Conservation (phyloP, 2,329 filamentous ascomycete species). For the Ampelomyces quisqualis region DNA sequence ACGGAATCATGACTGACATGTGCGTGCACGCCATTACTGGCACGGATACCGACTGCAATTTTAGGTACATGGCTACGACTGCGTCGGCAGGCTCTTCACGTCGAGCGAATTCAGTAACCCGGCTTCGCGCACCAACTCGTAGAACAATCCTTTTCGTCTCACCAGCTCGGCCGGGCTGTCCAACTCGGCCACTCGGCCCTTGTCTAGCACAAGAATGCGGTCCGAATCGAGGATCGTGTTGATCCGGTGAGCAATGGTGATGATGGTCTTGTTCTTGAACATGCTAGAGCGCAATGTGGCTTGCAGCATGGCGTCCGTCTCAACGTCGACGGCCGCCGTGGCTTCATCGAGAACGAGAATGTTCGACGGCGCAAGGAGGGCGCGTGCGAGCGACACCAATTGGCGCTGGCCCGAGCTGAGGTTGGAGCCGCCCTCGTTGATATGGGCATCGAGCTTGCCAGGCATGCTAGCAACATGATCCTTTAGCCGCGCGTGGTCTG, state of each 20-base stretch:
- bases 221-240: slow-evolving; percentile 92
- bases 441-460: slow-evolving; percentile 83
- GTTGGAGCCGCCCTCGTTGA: slow-evolving; percentile 96
- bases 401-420: slow-evolving; percentile 93
- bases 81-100: slow-evolving; percentile 3
- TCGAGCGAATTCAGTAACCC: slow-evolving; percentile 59
- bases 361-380: slow-evolving; percentile 91
- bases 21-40: background rate
- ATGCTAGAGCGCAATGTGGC: slow-evolving; percentile 62
- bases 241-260: slow-evolving; percentile 96
- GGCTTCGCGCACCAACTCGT: slow-evolving; percentile 87
- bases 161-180: slow-evolving; percentile 80
- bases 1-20: slow-evolving; percentile 1
- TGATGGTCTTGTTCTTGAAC: slow-evolving; percentile 92
- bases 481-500: slow-evolving; percentile 90
- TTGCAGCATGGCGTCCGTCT: slow-evolving; percentile 66
- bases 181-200: slow-evolving; percentile 88
- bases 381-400: slow-evolving; percentile 88
- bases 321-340: slow-evolving; percentile 72
- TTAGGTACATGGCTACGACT: background rate
- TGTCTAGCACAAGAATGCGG: slow-evolving; percentile 89
- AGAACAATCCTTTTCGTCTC: slow-evolving; percentile 75
- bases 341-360: slow-evolving; percentile 97
- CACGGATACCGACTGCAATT: no score
- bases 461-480: slow-evolving; percentile 85